A percentile compares a stretch with the other conserved stretches of the same genome.
phyloP scores from a whole-genome alignment of 2,329 filamentous ascomycete species.

The Annulohypoxylon truncatum region DNA sequence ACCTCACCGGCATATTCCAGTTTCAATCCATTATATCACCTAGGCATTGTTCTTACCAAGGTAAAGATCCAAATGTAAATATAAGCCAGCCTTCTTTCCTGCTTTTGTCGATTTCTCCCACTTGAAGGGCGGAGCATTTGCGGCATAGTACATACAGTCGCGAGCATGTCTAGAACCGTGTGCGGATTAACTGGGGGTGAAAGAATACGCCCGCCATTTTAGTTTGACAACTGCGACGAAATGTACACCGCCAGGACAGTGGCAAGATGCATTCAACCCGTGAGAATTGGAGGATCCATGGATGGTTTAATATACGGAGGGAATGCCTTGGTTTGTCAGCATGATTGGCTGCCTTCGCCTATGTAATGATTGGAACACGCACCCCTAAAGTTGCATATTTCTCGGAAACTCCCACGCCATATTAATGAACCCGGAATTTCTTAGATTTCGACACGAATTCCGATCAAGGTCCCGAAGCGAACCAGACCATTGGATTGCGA shows the following conservation, averaged over 20 bases:
- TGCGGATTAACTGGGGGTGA: background rate
- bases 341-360: background rate
- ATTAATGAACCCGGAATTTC: background rate
- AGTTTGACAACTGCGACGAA: background rate
- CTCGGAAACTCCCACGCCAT: background rate
- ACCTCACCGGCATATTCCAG: background rate
- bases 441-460: background rate
- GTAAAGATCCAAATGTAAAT: too few species aligned
- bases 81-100: background rate
- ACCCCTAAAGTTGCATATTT: background rate
- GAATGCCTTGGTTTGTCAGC: background rate
- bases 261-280: conserved; percentile 5
- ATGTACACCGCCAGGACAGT: conserved; percentile 3
- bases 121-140: background rate
- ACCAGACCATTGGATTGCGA: background rate
- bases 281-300: background rate
- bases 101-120: background rate
- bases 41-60: background rate
- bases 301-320: background rate
- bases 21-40: background rate
- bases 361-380: background rate
- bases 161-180: conserved; percentile 18
- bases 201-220: background rate
- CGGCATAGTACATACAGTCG: background rate
- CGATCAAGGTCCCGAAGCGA: background rate